Evolutionary conservation across 108 stramenopile species (phyloP), one percentile per base, ranked within the genome.

Genomic region (Conticribra weissflogii): DNA sequence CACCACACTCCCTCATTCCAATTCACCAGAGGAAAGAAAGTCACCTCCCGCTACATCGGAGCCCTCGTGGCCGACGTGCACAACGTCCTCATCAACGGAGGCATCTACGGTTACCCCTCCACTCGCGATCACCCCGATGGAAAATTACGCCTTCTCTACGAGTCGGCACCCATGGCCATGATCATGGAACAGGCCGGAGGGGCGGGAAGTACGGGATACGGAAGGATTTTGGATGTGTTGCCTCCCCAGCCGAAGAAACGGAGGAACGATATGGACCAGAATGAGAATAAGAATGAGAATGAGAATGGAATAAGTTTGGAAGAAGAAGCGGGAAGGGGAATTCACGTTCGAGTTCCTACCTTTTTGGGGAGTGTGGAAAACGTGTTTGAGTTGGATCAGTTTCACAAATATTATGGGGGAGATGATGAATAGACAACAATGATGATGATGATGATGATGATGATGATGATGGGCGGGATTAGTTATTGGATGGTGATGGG

Each of bases 121-220:
- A 97, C 97, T 36, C 74, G 72, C 7, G 71, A 78, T 21, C 92
- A 94, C 68, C 88, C 87, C 17, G 76, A 92, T 36, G 96, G 97
- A 29, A 97, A 97, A 77, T 68, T 97, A 19, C 82, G 96, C 1
- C 84, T 96, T 3, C 61, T 94, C 59, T 94, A 96, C 67, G 95
- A 96, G 68, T 96, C 93, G 50, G 91, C 92, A 44, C 99, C 99
- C 32, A 99, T 99, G 97, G 94, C 96, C 25, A 90, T 97, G 82
- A 97, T 99, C 56, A 90, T 99, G 70, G 99, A 99, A 84, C 87
- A 98, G 65, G 98, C 98, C 8, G 99, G 99, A 32, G 99, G 99
- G 3, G 88, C 90, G 3, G 97, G 91, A 2, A 94, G 93, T 49
- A 98, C 97, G 0, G 99, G 98, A 48, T 59, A 25, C n/a, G 90